Evolutionary conservation across 371 early-diverging fungal genomes (phyloP), one percentile per base, ranked within the genome.

Genomic region (Umbelopsis sp.): DNA sequence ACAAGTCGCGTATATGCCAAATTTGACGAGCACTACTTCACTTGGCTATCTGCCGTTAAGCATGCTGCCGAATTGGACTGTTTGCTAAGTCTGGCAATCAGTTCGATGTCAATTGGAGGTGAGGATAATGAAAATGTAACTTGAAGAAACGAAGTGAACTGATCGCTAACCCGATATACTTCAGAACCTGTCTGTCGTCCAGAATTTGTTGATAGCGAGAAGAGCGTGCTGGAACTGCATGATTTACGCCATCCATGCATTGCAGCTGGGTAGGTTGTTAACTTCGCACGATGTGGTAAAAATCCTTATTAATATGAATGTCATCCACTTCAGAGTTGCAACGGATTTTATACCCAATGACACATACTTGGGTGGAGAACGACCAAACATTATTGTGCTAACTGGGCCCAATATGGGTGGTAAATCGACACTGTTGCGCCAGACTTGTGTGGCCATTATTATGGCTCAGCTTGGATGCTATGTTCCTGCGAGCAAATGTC

Each of bases 371-470:
- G 97, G 97, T 10, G 92, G 92, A 0, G 50, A 79, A 12, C 71
- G 80, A 0, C 84, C 93, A 37, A 92, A 86, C 67, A 86, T 99
- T 72, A 88, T 98, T n/a, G 85, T 99, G 4, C 76, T 99, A 53
- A 99, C 99, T 3, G 99, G 99, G 18, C 99, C 99, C 44, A 99
- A 95, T 70, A 94, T 94, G 93, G 94, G 95, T 73, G 95, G 95
- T 69, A 99, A 99, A 84, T 96, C 97, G 1, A 99, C 99, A 0
- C 80, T 99, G 22, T 80, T 99, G 52, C 90, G 99, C 64, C 97
- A 97, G 85, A 92, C 98, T 0, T 99, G 99, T 76, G 86, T 99
- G 22, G 97, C 96, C 1, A 94, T 99, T 38, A 96, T 99, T 50
- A 88, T 99, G 90, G 98, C 99, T 0, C 99, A 99, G 72, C 81